Percentiles rank a stretch among this genome's conserved stretches.
These are phyloP conservation scores for Ploettnerulaceae sp. DNA, from an alignment of 2,329 filamentous ascomycete species.

Conservation along the genomic window DNA sequence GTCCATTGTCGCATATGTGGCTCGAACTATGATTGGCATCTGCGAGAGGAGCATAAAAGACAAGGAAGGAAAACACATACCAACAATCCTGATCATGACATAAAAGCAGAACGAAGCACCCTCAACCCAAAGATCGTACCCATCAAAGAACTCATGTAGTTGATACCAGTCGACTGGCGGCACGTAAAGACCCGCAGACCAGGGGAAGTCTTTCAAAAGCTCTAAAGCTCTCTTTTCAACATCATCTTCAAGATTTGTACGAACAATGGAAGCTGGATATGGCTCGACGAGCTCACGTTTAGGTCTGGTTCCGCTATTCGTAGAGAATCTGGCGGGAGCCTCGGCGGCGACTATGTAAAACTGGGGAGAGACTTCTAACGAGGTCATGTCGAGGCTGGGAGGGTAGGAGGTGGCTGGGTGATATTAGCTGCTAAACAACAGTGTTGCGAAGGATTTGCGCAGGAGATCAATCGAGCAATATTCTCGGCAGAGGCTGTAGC, in stretches of 20 bases:
- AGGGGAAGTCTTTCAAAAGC: conserved; percentile 18
- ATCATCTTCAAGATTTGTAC: conserved; percentile 6
- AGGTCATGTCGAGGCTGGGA: neutral
- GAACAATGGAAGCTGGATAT: conserved; percentile 8
- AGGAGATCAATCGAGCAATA: no score
- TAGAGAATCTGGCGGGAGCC: conserved; percentile 9
- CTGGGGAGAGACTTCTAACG: neutral
- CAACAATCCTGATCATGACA: conserved; percentile 27
- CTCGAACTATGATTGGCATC: no score
- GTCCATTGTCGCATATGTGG: no score
- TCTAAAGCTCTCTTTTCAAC: conserved; percentile 6
- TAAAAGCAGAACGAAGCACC: conserved; percentile 29
- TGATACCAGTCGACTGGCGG: conserved; percentile 20
- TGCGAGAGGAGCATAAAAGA: neutral
- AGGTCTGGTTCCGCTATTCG: conserved; percentile 1
- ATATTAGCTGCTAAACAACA: no score
- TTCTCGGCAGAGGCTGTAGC: no score
- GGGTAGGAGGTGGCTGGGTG: no score
- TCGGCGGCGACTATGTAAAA: conserved; percentile 4
- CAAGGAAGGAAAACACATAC: neutral
- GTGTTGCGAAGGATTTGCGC: no score
- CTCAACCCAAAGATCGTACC: conserved; percentile 30
- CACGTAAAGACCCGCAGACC: conserved; percentile 8
- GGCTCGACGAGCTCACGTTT: conserved; percentile 11
- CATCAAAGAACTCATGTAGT: conserved; percentile 34